A percentile compares a stretch with the other conserved stretches of the same genome.
These are phyloP conservation scores for Xylariales sp. DNA, from an alignment of 2,329 filamentous ascomycete genomes.

Conservation along the genomic window DNA sequence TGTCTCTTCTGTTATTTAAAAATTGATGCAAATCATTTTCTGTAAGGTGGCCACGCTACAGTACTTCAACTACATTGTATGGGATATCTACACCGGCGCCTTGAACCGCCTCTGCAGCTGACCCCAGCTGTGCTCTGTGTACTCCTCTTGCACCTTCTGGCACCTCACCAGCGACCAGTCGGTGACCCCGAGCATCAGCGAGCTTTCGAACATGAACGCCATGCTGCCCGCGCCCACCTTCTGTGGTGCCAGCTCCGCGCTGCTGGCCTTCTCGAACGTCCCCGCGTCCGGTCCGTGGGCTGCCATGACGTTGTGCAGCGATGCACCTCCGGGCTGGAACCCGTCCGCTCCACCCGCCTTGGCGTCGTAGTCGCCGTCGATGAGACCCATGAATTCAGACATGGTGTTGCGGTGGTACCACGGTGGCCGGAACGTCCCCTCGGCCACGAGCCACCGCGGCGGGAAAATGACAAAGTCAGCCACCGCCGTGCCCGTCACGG, in stretches of 20 bases:
- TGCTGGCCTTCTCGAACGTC: constrained; percentile 37
- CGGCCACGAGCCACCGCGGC: constrained; percentile 65
- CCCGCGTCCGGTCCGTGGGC: constrained; percentile 42
- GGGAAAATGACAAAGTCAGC: constrained; percentile 73
- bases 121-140: constrained; percentile 66
- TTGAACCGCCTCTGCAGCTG: too few relatives aligned
- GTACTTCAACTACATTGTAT: too few relatives aligned
- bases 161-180: constrained; percentile 46
- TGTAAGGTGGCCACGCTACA: too few relatives aligned
- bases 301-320: constrained; percentile 67
- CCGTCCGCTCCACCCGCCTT: constrained; percentile 25
- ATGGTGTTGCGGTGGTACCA: constrained; percentile 70
- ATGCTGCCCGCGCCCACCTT: constrained; percentile 40
- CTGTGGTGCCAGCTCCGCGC: constrained; percentile 35
- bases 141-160: constrained; percentile 38
- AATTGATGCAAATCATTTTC: too few relatives aligned
- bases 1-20: too few relatives aligned
- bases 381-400: constrained; percentile 61
- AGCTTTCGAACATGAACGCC: constrained; percentile 49
- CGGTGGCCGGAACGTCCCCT: constrained; percentile 67
- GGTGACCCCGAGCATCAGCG: constrained; percentile 48
- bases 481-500: constrained; percentile 59
- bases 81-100: too few relatives aligned
- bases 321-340: constrained; percentile 55
- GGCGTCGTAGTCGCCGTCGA: constrained; percentile 52